phyloP scores from a whole-genome alignment of 169 alveolate genomes.

The Plasmodium reichenowi region DNA sequence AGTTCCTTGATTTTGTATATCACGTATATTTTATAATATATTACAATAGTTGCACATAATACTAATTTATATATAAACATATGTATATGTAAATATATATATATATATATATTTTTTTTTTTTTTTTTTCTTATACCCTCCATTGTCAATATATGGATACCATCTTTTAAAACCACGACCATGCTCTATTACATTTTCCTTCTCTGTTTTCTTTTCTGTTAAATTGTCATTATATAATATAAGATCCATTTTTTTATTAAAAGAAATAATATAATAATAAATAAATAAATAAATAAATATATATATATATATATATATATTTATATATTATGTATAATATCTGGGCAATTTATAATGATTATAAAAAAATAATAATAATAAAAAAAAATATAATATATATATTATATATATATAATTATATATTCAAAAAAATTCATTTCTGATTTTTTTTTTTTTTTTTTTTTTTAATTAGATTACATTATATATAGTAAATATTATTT shows the following conservation, averaged over 20 bases:
- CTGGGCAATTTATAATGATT: no score
- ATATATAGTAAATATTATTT: no score
- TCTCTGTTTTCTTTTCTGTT: constrained; percentile 23
- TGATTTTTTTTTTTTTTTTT: no score
- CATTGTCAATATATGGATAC: constrained; percentile 86
- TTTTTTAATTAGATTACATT: no score
- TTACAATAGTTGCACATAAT: neutral
- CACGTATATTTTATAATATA: no score
- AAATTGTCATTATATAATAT: constrained; percentile 13
- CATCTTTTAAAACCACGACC: constrained; percentile 51
- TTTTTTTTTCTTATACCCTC: constrained; percentile 79
- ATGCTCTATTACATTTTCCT: constrained; percentile 32
- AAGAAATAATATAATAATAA: constrained; percentile 18
- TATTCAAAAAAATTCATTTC: no score
- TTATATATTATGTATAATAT: no score
- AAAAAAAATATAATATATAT: no score
- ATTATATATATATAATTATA: no score
- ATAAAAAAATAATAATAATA: no score
- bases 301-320: no score
- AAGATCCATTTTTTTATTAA: constrained; percentile 27
- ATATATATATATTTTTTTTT: neutral
- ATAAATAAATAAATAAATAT: neutral
- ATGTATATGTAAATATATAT: neutral
- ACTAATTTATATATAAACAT: neutral
- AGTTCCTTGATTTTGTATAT: no score